Conservation (phyloP, 768 basidiomycete genomes). For the Amanita rimosa region DNA sequence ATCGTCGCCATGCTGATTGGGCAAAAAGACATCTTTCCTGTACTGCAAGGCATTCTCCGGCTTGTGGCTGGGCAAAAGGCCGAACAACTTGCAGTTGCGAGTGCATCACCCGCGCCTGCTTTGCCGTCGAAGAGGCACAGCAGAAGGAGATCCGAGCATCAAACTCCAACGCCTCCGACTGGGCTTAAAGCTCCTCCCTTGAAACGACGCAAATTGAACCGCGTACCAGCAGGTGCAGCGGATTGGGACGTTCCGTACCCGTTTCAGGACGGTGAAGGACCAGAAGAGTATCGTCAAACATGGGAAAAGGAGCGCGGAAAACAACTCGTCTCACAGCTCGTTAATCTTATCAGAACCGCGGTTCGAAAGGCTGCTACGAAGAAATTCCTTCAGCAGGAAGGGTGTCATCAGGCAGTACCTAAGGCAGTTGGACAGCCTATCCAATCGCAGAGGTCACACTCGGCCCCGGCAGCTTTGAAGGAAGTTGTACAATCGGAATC, state of each 20-base stretch:
- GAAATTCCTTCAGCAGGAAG: slow-evolving; percentile 24
- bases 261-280: slow-evolving; percentile 61
- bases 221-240: slow-evolving; percentile 67
- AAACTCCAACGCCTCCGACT: not conserved
- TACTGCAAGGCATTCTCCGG: slow-evolving; percentile 50
- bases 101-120: slow-evolving; percentile 5
- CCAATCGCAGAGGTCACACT: not conserved
- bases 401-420: not conserved
- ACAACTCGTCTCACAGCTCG: slow-evolving; percentile 49
- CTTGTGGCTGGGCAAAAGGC: slow-evolving; percentile 33
- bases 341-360: slow-evolving; percentile 48
- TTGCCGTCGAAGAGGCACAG: slow-evolving; percentile 1
- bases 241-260: slow-evolving; percentile 85
- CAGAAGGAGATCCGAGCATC: not conserved
- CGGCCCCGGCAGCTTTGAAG: not conserved
- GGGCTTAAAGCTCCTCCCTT: slow-evolving; percentile 11
- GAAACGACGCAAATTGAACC: slow-evolving; percentile 54
- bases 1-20: slow-evolving; percentile 46
- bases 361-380: slow-evolving; percentile 50
- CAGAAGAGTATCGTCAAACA: slow-evolving; percentile 45
- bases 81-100: slow-evolving; percentile 1
- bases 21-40: slow-evolving; percentile 57
- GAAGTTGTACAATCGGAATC: slow-evolving; percentile 2
- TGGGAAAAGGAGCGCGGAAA: slow-evolving; percentile 60
- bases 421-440: not conserved